Base-by-base conservation (phyloP, 2,329 filamentous ascomycete species). In the Penicillium sp. region DNA sequence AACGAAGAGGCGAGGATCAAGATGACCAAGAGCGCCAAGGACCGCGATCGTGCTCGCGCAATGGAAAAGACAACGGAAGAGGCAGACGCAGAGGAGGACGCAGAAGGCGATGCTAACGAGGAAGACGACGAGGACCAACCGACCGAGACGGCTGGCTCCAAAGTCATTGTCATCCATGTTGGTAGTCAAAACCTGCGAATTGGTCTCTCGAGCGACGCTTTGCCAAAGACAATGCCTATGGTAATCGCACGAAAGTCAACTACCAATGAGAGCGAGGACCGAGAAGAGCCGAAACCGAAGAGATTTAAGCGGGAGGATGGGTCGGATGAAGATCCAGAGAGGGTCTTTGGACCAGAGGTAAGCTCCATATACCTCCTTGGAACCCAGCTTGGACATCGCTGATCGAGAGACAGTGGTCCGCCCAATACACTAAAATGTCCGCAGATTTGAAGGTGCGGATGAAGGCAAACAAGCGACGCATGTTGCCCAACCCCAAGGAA, bases 401-500 rank as follows among this genome's bases (percentile, higher is more conserved):
- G 52, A 64, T 22, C 14, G 2, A 22, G 31, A 2, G 43, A 53
- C 62, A 86, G 79, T 88, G 87, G 67, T 81, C 84, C 34, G 82
- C 82, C 49, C 82, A 85, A 71, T 98, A 93, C 77, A 86, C 86
- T 58, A 89, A 89, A 71, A 90, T 95, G 89, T 91, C 87, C 61
- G 87, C 88, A 55, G 93, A 97, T 47, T 86, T 99, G 62, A 96
- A 96, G 78, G 80, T 89, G 2, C 90, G 92, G 54, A 96, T 98
- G 91, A 88, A 94, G 62, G 86, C 88, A 67, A 96, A 96, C 78
- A 98, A 98, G 82, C 88, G 92, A 72, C 90, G 96, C 74, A 93
- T 97, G 15, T 79, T 98, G 52, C 95, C 95, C n/a, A 98, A 98
- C 73, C 97, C 93, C 0, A 96, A 96, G 75, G 95, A 99, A 72